Base-by-base conservation (phyloP, 2,329 filamentous ascomycete species). In the Lecanosticta acicola region DNA sequence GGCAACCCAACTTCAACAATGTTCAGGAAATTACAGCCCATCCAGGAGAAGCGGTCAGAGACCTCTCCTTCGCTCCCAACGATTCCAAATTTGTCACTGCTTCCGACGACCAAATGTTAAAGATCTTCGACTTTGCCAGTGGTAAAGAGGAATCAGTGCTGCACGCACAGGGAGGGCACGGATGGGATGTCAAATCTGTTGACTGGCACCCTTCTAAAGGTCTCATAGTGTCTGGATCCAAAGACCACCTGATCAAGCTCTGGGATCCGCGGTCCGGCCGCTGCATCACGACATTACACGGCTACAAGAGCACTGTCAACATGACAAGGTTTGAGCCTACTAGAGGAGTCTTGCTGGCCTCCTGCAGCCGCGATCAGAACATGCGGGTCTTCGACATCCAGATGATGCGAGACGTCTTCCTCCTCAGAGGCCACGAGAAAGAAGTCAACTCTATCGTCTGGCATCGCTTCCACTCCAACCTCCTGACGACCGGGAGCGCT, bases 1-100 rank as follows among this genome's bases (percentile, higher is more conserved):
- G 91, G 87, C 89, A 96, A 67, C 88, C 91, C 24, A 98, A 97
- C 66, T 96, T 98, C 72, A 97, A 98, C 75, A 96, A 97, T 61
- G 89, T 97, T 49, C 88, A 97, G 67, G 90, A 87, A 43, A 87
- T 98, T 43, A 83, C 90, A 63, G 93, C 89, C 4, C 93, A 97
- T 64, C 80, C 81, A 39, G n/a, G n/a, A n/a, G 89, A 96, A 63
- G 85, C 91, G 3, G 87, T 98, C 50, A 78, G 93, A 59, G 93
- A 96, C 60, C 74, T 98, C 32, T 85, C 91, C 7, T 97, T 97
- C 67, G 87, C 89, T 49, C 93, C 93, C 1, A 95, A 85, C 51
- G 93, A 98, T 68, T 79, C 85, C 50, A 97, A 97, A 65, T 98
- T 98, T 58, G 87, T 96, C 54, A 97, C 91, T 1, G 91, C 91